A percentile compares a stretch with the other conserved stretches of the same genome.
Conservation (phyloP, 306 rosid species). For the Cicer judaicum region DNA sequence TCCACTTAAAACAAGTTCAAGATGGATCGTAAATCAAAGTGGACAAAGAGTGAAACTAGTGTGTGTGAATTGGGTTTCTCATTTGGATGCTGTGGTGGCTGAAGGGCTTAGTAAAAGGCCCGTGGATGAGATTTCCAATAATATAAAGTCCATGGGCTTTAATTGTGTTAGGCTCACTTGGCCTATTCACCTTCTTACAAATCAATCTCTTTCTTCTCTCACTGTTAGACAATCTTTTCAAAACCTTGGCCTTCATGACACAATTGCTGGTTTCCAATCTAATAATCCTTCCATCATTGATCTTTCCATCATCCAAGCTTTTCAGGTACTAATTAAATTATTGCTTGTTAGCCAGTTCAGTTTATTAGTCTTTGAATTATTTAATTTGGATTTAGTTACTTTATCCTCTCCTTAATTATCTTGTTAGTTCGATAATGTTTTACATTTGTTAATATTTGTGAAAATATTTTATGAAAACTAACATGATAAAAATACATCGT, state of each 20-base stretch:
- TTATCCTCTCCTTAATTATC: no score
- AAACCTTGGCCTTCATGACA: slow-evolving; percentile 46
- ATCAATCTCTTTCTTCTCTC: slow-evolving; percentile 65
- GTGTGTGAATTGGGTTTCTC: slow-evolving; percentile 85
- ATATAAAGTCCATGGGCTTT: slow-evolving; percentile 68
- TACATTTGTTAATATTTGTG: no score
- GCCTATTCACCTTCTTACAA: slow-evolving; percentile 65
- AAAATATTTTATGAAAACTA: no score
- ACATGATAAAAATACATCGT: no score
- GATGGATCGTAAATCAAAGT: slow-evolving; percentile 72
- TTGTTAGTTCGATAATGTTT: no score
- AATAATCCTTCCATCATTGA: slow-evolving; percentile 77
- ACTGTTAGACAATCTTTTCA: slow-evolving; percentile 75
- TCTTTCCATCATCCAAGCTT: slow-evolving; percentile 73
- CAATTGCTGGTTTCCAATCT: slow-evolving; percentile 67
- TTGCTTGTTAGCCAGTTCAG: no score
- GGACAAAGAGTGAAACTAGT: slow-evolving; percentile 79
- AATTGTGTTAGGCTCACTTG: slow-evolving; percentile 92
- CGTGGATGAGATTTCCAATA: slow-evolving; percentile 56
- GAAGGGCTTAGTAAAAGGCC: slow-evolving; percentile 88
- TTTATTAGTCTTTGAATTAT: no score
- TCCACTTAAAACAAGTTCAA: slow-evolving; percentile 64
- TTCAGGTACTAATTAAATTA: slow-evolving; percentile 52
- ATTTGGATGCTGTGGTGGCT: slow-evolving; percentile 68
- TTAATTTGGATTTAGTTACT: no score